These are phyloP conservation scores for Scheffersomyces lignosus DNA, from an alignment of 805 yeast genomes.

Conservation along the genomic window DNA sequence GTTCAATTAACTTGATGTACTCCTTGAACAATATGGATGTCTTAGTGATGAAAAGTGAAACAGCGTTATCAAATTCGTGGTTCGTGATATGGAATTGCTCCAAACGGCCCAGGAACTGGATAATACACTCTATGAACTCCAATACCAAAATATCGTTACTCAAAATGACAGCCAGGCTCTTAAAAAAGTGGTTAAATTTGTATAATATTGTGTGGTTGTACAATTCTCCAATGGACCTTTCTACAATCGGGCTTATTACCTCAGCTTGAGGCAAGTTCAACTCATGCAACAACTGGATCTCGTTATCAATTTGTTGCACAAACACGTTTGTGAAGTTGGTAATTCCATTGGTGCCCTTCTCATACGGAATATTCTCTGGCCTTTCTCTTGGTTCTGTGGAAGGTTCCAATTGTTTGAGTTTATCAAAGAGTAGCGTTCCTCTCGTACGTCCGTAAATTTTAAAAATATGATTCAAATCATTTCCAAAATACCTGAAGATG, in stretches of 20 bases:
- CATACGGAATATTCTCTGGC: conserved; percentile 46
- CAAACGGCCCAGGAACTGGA: conserved; percentile 21
- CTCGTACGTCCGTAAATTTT: conserved; percentile 21
- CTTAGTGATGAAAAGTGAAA: conserved; percentile 15
- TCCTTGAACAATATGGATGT: conserved; percentile 50
- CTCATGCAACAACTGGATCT: conserved; percentile 46
- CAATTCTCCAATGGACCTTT: conserved; percentile 8
- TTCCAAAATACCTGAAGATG: conserved; percentile 11
- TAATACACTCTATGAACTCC: conserved; percentile 47
- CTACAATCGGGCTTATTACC: conserved; percentile 9
- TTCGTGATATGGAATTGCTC: conserved; percentile 6
- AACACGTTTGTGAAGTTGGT: conserved; percentile 53
- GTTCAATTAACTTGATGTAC: conserved; percentile 56
- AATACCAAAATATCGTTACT: conserved; percentile 29
- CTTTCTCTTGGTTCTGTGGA: conserved; percentile 43
- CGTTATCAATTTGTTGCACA: conserved; percentile 49
- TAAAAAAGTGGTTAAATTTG: conserved; percentile 13
- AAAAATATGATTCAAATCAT: conserved; percentile 7
- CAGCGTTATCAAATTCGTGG: conserved; percentile 9
- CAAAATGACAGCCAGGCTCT: conserved; percentile 10
- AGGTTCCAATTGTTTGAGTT: conserved; percentile 47
- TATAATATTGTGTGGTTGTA: conserved; percentile 12
- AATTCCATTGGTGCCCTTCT: conserved; percentile 62
- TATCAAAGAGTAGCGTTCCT: conserved; percentile 34
- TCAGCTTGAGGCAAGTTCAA: conserved; percentile 4